Conservation (phyloP, 2,329 filamentous ascomycete genomes). For the Cladophialophora psammophila region DNA sequence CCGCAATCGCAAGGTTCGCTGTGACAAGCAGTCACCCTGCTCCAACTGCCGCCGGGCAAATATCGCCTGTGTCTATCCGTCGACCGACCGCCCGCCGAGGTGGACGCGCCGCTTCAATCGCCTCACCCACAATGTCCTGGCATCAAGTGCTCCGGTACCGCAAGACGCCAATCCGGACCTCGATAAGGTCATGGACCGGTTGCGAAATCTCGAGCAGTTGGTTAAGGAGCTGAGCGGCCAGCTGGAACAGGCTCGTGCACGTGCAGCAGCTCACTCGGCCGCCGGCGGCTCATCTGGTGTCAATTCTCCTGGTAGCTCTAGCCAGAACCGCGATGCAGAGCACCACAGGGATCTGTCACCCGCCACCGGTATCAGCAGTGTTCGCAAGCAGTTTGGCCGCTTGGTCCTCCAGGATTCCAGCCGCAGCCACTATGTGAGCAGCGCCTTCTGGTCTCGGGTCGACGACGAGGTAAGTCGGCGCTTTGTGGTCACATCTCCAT, state of each 20-base stretch:
- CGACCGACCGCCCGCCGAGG: conserved; percentile 65
- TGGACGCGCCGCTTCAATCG: conserved; percentile 63
- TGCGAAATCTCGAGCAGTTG: conserved; percentile 59
- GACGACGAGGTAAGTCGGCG: conserved; percentile 62
- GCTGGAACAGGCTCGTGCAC: conserved; percentile 53
- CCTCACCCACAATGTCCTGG: conserved; percentile 43
- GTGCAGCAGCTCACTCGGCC: conserved; percentile 35
- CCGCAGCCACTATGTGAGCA: conserved; percentile 67
- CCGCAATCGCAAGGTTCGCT: conserved; percentile 55
- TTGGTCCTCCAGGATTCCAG: conserved; percentile 65
- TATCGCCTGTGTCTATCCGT: conserved; percentile 67
- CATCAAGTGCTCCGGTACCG: conserved; percentile 27
- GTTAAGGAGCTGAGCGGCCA: conserved; percentile 60
- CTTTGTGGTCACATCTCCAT: neutral
- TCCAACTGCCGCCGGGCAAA: conserved; percentile 56
- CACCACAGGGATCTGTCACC: conserved; percentile 35
- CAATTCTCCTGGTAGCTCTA: conserved; percentile 44
- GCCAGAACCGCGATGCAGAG: conserved; percentile 4
- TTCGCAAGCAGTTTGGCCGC: conserved; percentile 60
- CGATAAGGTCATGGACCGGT: conserved; percentile 57
- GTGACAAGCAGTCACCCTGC: conserved; percentile 55
- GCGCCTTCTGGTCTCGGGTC: conserved; percentile 66
- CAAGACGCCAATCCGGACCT: conserved; percentile 43
- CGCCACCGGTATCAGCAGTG: conserved; percentile 17
- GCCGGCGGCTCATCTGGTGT: conserved; percentile 41